Conservation (phyloP, 306 rosid genomes). For the Vicia sativa region DNA sequence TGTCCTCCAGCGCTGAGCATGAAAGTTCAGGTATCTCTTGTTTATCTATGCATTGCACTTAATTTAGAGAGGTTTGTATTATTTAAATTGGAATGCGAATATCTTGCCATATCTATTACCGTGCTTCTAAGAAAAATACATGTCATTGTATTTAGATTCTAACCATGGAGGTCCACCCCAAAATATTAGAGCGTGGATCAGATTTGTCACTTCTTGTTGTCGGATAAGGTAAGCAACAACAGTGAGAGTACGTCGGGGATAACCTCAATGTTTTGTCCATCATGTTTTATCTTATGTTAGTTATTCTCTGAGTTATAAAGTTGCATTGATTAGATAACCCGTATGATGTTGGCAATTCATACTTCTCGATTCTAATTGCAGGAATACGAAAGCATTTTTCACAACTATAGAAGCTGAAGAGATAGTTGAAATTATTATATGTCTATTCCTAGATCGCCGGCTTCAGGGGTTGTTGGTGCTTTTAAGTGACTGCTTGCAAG, state of each 20-base stretch:
- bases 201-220: slow-evolving; percentile 63
- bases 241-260: slow-evolving; percentile 9
- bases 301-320: slow-evolving; percentile 21
- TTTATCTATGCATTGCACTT: slow-evolving; percentile 21
- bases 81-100: slow-evolving; percentile 26
- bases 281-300: slow-evolving; percentile 21
- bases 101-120: neutral
- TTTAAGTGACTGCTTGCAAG: slow-evolving; percentile 69
- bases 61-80: slow-evolving; percentile 9
- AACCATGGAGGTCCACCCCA: slow-evolving; percentile 65
- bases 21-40: slow-evolving; percentile 47
- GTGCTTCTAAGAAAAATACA: slow-evolving; percentile 36
- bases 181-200: slow-evolving; percentile 80
- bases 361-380: slow-evolving; percentile 44
- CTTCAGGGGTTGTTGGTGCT: slow-evolving; percentile 69
- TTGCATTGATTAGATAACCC: slow-evolving; percentile 19
- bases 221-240: slow-evolving; percentile 56
- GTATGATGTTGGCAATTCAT: slow-evolving; percentile 16
- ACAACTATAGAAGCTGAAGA: slow-evolving; percentile 79
- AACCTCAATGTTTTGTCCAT: slow-evolving; percentile 10
- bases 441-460: slow-evolving; percentile 74
- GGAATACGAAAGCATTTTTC: slow-evolving; percentile 60
- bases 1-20: slow-evolving; percentile 49
- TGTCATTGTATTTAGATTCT: slow-evolving; percentile 56
- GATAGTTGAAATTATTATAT: slow-evolving; percentile 67